A percentile compares a stretch with the other conserved stretches of the same genome.
These are phyloP conservation scores for Diutina scorzettiae DNA, from an alignment of 1,139 yeast species.

Conservation along the genomic window DNA sequence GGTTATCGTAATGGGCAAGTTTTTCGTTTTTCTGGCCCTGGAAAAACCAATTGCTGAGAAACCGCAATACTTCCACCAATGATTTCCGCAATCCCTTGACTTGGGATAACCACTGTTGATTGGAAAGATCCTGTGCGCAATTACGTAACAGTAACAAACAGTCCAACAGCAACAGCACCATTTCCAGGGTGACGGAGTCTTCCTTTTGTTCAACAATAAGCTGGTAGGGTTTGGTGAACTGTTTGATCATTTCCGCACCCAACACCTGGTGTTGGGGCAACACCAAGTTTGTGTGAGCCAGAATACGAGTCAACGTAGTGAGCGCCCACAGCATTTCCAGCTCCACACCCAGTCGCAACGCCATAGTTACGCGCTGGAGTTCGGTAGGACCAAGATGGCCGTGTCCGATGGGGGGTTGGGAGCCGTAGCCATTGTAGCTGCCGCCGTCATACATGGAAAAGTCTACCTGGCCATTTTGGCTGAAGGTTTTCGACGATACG, in stretches of 20 bases:
- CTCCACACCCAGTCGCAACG: conserved; percentile 46
- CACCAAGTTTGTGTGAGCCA: conserved; percentile 39
- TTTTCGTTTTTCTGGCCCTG: conserved; percentile 11
- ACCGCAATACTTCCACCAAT: conserved; percentile 33
- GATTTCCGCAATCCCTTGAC: conserved; percentile 36
- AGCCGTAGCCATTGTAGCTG: conserved; percentile 8
- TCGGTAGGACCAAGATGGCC: conserved; percentile 47
- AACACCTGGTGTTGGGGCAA: conserved; percentile 39
- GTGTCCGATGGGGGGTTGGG: conserved; percentile 22
- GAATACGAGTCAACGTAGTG: conserved; percentile 43
- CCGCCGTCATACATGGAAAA: conserved; percentile 6
- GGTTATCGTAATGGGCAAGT: conserved; percentile 23
- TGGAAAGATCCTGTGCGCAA: conserved; percentile 67
- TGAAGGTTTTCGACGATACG: conserved; percentile 2
- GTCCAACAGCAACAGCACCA: conserved; percentile 38
- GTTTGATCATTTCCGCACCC: conserved; percentile 37
- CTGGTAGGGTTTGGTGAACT: conserved; percentile 24
- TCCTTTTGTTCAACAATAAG: conserved; percentile 17
- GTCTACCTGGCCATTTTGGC: conserved; percentile 4
- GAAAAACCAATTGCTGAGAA: conserved; percentile 32
- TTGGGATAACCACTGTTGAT: conserved; percentile 69
- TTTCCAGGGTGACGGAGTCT: conserved; percentile 19
- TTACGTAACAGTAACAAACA: conserved; percentile 66
- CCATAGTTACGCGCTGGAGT: conserved; percentile 47
- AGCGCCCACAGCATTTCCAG: conserved; percentile 60